Conservation (phyloP, 2,329 filamentous ascomycete species). For the Hypocreales sp. region DNA sequence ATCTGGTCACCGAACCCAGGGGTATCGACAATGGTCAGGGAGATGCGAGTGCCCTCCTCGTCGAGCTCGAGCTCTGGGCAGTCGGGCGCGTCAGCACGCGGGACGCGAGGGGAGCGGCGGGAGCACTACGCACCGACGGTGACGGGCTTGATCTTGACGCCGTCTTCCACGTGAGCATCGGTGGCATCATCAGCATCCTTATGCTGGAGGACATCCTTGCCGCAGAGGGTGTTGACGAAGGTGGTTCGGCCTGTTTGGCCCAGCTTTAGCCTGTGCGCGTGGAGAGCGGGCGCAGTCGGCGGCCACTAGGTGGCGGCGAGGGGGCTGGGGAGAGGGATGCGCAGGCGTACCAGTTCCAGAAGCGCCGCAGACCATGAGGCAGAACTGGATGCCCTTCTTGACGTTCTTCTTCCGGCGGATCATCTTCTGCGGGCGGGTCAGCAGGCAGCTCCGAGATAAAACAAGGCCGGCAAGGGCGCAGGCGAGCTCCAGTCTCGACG, state of each 20-base stretch:
- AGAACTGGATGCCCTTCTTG: conserved; percentile 99
- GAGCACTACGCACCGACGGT: conserved; percentile 60
- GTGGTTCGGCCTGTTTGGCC: conserved; percentile 90
- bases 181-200: conserved; percentile 87
- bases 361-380: conserved; percentile 98
- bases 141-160: conserved; percentile 95
- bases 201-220: conserved; percentile 76
- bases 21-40: conserved; percentile 94
- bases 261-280: too few species aligned
- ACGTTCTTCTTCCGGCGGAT: conserved; percentile 99
- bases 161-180: conserved; percentile 84
- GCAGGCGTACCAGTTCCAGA: conserved; percentile 74
- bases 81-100: background rate
- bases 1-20: conserved; percentile 98
- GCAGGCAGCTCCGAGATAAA: too few species aligned
- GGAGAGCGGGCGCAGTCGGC: background rate
- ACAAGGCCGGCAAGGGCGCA: too few species aligned
- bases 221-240: conserved; percentile 98
- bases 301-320: background rate
- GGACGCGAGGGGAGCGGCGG: background rate
- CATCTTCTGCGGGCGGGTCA: conserved; percentile 53
- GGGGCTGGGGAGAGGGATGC: conserved; percentile 5
- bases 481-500: too few species aligned
- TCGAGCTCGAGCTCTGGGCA: conserved; percentile 79
- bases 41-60: conserved; percentile 96